Conservation (phyloP, 257 asterid species). For the Nicotiana tabacum region DNA sequence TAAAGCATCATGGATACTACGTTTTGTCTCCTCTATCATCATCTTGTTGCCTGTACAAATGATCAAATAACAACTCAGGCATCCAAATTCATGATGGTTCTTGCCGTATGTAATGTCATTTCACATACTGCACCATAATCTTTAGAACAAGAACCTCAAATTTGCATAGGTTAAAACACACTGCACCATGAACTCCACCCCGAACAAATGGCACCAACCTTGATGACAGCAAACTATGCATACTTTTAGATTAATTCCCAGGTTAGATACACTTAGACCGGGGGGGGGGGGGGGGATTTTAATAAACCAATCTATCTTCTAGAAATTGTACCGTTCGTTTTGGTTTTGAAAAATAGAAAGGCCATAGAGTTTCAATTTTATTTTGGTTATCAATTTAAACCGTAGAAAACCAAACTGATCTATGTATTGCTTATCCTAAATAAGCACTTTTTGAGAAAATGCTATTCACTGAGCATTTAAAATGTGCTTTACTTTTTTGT, state of each 20-base stretch:
- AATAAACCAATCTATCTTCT: not conserved
- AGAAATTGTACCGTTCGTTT: not conserved
- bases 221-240: not conserved
- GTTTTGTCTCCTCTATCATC: slow-evolving; percentile 97
- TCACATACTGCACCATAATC: not conserved
- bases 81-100: slow-evolving; percentile 6
- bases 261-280: not conserved
- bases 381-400: not conserved
- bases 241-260: not conserved
- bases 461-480: not conserved
- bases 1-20: slow-evolving; percentile 93
- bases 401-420: not conserved
- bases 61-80: not conserved
- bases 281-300: not conserved
- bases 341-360: not conserved
- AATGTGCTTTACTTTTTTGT: not conserved
- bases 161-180: not conserved
- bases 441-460: not conserved
- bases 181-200: not conserved
- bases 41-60: slow-evolving; percentile 75
- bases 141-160: not conserved
- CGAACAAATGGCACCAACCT: not conserved
- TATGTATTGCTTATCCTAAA: not conserved
- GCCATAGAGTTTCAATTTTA: too few species aligned
- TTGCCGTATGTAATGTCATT: not conserved